Percentiles rank a stretch among this genome's conserved stretches.
Conservation (phyloP, 257 asterid genomes). For the Capsicum rhomboideum region DNA sequence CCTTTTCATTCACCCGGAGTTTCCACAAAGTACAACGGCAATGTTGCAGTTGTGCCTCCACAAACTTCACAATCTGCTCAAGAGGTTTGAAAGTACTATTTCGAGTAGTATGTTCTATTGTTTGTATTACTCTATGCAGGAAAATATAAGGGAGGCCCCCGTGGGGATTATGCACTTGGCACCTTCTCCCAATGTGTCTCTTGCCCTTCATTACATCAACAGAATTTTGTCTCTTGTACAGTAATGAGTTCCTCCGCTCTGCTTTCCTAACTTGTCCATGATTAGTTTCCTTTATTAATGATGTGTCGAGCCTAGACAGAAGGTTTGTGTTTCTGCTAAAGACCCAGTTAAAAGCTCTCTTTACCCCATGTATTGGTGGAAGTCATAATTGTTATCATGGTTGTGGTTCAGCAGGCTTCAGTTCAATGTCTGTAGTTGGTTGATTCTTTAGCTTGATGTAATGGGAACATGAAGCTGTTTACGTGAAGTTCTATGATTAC, state of each 20-base stretch:
- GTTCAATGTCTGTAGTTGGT: background rate
- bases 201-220: background rate
- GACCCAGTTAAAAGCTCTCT: background rate
- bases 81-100: constrained; percentile 67
- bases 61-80: constrained; percentile 71
- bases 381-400: background rate
- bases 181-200: background rate
- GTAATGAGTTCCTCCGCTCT: background rate
- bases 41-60: constrained; percentile 47
- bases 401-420: background rate
- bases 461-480: background rate
- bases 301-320: background rate
- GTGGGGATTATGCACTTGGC: background rate
- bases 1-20: constrained; percentile 62
- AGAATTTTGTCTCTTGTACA: background rate
- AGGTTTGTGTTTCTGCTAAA: background rate
- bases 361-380: background rate
- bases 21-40: constrained; percentile 57
- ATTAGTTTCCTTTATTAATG: background rate
- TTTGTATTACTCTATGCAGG: constrained; percentile 14
- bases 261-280: background rate
- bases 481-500: background rate
- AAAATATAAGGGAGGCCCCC: background rate
- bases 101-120: background rate
- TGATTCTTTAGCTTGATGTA: background rate